Evolutionary conservation across 2,329 filamentous ascomycete genomes (phyloP), one percentile per base, ranked within the genome.

Genomic region (Diaporthe helianthi): DNA sequence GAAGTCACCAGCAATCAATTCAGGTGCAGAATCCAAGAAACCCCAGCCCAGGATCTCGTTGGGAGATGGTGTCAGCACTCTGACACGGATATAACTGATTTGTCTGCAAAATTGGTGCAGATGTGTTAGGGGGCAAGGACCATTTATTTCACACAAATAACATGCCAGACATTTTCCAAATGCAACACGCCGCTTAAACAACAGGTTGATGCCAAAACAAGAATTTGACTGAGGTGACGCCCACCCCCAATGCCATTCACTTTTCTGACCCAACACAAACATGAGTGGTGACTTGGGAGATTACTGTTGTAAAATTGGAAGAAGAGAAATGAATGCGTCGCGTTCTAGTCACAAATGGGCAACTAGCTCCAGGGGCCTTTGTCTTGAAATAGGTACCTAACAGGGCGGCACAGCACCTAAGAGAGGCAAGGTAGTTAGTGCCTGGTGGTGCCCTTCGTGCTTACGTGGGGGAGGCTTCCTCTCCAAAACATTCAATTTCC

Each of bases 401-500:
- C 58, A 47, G n/a, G 3, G n/a, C n/a, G n/a, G 26, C 19, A 19
- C 58, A 47, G 44, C 44, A 10, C 41, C 58, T 36, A 29, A 61
- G 58, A 26, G 58, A 61, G 58, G 19, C 41, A 33, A n/a, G 41
- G 44, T 22, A 49, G 58, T 46, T 29, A 49, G 41, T 63, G 58
- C 58, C n/a, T 47, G 13, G 41, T 3, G 12, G 58, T 61, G 55
- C 55, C 49, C 36, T 41, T 19, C 4, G 55, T 63, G 58, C 58
- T 63, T 63, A 63, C 58, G 58, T 63, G 58, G 58, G 58, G 58
- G 58, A 44, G 13, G 15, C 58, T 15, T 12, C 29, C 58, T 63
- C 58, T 49, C 58, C 58, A 63, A 63, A 63, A 63, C 58, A 49
- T 22, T 22, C 44, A 63, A 63, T 63, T 31, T 63, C 44, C 58